Evolutionary conservation across 2,329 filamentous ascomycete genomes (phyloP), one percentile per base, ranked within the genome.

Genomic region (Talaromyces sp.): DNA sequence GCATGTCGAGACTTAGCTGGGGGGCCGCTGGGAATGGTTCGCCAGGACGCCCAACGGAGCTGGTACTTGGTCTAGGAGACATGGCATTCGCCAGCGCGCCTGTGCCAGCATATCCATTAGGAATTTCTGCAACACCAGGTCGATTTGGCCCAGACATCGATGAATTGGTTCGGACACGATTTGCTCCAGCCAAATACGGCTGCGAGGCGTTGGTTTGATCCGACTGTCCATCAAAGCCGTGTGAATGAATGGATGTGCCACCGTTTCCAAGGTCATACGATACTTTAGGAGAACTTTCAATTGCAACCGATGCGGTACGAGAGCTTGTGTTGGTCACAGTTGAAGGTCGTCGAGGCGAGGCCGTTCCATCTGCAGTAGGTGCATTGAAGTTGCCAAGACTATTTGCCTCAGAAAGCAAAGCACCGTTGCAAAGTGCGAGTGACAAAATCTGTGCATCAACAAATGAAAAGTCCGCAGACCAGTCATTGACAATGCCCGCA

Each of bases 401-500:
- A 76, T 83, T 73, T 72, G 85, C 74, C 72, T 88, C 80, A 68
- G 86, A 73, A 76, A 89, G 72, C 73, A 87, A 68, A 5, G 82
- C 81, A 18, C 90, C 90, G 70, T 96, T 96, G 75, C 93, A 85
- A 61, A 96, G 90, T 18, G 87, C 86, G 53, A 97, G 83, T 55
- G 84, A 85, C 66, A 86, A 82, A 23, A 93, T 82, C 65, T 89
- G 85, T 31, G 89, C 87, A 67, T 96, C 89, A 57, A 90, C 85
- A 68, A 89, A 88, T 28, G 85, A 87, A 73, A 90, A 95, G 69
- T 96, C 93, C 16, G 85, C 85, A 57, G 87, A 84, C 82, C 96
- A 98, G 10, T 88, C 85, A 44, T 85, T 84, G 63, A 93, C 82
- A 59, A 98, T 90, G 53, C 94, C 88, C 50, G 85, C 78, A 18